These are phyloP conservation scores for Cytospora chrysosperma DNA, from an alignment of 2,329 filamentous ascomycete genomes.

Conservation along the genomic window DNA sequence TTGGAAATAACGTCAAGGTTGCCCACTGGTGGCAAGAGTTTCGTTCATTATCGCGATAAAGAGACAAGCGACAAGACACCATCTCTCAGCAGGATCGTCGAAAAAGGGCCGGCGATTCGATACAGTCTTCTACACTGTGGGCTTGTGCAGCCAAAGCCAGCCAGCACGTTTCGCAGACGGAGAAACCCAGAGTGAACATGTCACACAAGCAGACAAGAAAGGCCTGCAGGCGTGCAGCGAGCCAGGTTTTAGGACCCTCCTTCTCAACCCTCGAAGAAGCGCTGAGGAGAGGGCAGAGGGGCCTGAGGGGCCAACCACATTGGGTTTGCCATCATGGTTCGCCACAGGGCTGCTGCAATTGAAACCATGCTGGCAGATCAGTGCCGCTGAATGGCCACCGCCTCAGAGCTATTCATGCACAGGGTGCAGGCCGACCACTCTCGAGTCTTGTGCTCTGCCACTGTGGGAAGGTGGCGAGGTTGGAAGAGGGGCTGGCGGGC, in stretches of 20 bases:
- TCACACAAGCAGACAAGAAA: too few species aligned
- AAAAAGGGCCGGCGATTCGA: not conserved
- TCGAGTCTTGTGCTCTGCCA: constrained; percentile 7
- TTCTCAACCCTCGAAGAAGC: not conserved
- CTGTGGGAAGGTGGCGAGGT: constrained; percentile 24
- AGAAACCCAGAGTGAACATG: constrained; percentile 14
- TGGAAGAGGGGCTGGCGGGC: constrained; percentile 12
- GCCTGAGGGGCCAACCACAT: constrained; percentile 11
- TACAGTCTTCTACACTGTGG: constrained; percentile 10
- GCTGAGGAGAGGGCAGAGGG: not conserved
- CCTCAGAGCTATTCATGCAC: constrained; percentile 15
- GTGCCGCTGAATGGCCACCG: constrained; percentile 15
- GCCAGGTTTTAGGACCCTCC: constrained; percentile 3
- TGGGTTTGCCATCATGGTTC: constrained; percentile 3
- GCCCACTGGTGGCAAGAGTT: constrained; percentile 15
- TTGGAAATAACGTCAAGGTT: constrained; percentile 16
- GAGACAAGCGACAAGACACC: constrained; percentile 1
- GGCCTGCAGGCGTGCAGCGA: not conserved
- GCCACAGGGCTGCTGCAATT: constrained; percentile 17
- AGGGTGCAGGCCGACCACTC: constrained; percentile 12
- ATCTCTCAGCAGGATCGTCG: constrained; percentile 1
- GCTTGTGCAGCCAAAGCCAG: constrained; percentile 5
- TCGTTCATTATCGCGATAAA: not conserved
- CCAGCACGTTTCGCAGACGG: constrained; percentile 23
- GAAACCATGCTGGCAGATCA: constrained; percentile 16